A percentile compares a stretch with the other conserved stretches of the same genome.
phyloP scores from a whole-genome alignment of 768 basidiomycete species.

The Asterophora parasitica region DNA sequence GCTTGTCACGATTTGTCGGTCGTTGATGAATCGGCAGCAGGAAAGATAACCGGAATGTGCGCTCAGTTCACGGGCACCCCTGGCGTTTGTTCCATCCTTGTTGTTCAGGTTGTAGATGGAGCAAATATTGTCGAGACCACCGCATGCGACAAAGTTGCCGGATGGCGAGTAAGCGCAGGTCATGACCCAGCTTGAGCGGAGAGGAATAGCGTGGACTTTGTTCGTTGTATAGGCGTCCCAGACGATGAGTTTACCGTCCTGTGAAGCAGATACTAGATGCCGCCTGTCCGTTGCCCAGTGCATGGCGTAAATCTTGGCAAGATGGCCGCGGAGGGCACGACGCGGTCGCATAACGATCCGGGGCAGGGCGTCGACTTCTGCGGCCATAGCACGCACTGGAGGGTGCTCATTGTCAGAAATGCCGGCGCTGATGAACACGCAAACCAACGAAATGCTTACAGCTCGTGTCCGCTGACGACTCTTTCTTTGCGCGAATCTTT shows the following conservation, averaged over 20 bases:
- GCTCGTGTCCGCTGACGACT: constrained; percentile 97
- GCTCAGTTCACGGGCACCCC: constrained; percentile 91
- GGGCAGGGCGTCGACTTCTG: constrained; percentile 92
- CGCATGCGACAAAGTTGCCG: constrained; percentile 96
- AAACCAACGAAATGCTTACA: constrained; percentile 49
- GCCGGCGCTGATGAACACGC: constrained; percentile 12
- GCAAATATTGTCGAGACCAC: constrained; percentile 98
- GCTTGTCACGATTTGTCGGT: constrained; percentile 95
- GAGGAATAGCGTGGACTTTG: constrained; percentile 98
- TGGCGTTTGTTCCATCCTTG: constrained; percentile 70
- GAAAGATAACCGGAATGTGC: constrained; percentile 97
- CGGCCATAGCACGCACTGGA: constrained; percentile 96
- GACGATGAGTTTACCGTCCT: constrained; percentile 98
- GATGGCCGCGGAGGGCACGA: constrained; percentile 91
- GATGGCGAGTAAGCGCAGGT: constrained; percentile 98
- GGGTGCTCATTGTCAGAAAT: constrained; percentile 7
- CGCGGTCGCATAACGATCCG: constrained; percentile 96
- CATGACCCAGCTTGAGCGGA: constrained; percentile 99
- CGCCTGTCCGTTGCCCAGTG: constrained; percentile 98
- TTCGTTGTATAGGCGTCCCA: constrained; percentile 99
- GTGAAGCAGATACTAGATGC: constrained; percentile 98
- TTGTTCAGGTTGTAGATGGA: constrained; percentile 94
- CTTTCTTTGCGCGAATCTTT: constrained; percentile 95
- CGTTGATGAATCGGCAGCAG: constrained; percentile 98
- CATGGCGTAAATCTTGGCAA: constrained; percentile 99